Evolutionary conservation across 768 basidiomycete genomes (phyloP).

Genomic region (Suillus plorans): DNA sequence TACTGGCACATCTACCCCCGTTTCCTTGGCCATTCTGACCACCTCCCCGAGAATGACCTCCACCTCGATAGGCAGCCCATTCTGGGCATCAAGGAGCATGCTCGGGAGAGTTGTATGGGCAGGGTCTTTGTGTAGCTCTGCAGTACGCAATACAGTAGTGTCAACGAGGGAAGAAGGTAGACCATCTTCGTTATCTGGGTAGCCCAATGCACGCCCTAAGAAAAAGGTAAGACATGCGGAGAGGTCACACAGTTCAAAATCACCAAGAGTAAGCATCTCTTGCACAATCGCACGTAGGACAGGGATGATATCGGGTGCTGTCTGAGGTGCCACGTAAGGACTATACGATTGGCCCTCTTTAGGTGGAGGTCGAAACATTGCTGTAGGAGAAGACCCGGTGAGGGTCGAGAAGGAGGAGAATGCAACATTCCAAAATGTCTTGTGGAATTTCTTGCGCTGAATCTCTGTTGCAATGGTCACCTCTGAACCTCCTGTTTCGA

Average conservation of each 20-base stretch:
- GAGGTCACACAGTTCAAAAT: background rate
- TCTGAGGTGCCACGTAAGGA: conserved; percentile 41
- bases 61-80: conserved; percentile 60
- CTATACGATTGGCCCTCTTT: conserved; percentile 32
- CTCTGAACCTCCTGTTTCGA: conserved; percentile 48
- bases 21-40: conserved; percentile 48
- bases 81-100: conserved; percentile 53
- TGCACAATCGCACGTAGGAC: conserved; percentile 43
- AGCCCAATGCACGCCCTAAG: conserved; percentile 46
- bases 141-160: conserved; percentile 38
- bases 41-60: conserved; percentile 67
- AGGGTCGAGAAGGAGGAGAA: conserved; percentile 55
- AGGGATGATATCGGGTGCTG: conserved; percentile 48
- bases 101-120: conserved; percentile 52
- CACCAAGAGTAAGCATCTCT: conserved; percentile 47
- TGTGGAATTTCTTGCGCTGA: conserved; percentile 59
- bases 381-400: conserved; percentile 46
- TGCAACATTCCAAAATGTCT: conserved; percentile 65
- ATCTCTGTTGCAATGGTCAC: conserved; percentile 53
- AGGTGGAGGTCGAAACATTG: conserved; percentile 51
- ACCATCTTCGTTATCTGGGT: conserved; percentile 44
- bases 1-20: conserved; percentile 50
- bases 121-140: conserved; percentile 38
- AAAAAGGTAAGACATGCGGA: conserved; percentile 2
- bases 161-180: conserved; percentile 45